phyloP scores from a whole-genome alignment of 805 yeast genomes.

The Candida succiphila region DNA sequence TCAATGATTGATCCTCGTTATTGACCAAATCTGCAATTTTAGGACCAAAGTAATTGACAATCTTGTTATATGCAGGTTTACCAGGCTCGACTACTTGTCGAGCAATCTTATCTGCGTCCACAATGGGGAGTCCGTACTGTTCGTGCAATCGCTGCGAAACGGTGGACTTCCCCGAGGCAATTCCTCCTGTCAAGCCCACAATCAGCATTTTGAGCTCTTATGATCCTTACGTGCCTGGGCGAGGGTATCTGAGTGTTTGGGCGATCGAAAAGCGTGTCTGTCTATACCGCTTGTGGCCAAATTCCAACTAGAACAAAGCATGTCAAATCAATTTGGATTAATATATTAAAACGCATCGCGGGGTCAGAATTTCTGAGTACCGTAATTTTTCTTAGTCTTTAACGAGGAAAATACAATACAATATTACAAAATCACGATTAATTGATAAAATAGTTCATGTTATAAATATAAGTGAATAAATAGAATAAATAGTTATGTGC shows the following conservation, averaged over 20 bases:
- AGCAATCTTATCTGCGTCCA: constrained; percentile 91
- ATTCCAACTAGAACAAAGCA: too few species aligned
- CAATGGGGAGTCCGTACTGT: constrained; percentile 42
- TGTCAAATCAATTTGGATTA: background rate
- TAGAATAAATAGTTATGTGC: too few species aligned
- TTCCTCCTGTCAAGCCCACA: constrained; percentile 95
- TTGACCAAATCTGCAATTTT: constrained; percentile 41
- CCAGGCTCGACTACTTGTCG: constrained; percentile 81
- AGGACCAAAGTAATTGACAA: constrained; percentile 49
- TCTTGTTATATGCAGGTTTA: constrained; percentile 52
- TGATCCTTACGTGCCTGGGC: constrained; percentile 1
- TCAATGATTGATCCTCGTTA: constrained; percentile 37
- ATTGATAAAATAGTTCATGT: too few species aligned
- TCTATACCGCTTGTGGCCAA: too few species aligned
- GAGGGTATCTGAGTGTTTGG: background rate
- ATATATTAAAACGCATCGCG: background rate
- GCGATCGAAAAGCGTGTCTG: background rate
- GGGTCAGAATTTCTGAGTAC: too few species aligned
- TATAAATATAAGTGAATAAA: too few species aligned
- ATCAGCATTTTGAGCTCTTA: constrained; percentile 58
- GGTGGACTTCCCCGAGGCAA: constrained; percentile 94
- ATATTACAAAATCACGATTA: too few species aligned
- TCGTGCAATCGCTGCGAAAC: constrained; percentile 54
- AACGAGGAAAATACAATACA: too few species aligned
- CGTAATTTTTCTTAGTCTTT: too few species aligned